A percentile compares a stretch with the other conserved stretches of the same genome.
Conservation (phyloP, 352 stramenopile species). For the Pythium oligandrum region DNA sequence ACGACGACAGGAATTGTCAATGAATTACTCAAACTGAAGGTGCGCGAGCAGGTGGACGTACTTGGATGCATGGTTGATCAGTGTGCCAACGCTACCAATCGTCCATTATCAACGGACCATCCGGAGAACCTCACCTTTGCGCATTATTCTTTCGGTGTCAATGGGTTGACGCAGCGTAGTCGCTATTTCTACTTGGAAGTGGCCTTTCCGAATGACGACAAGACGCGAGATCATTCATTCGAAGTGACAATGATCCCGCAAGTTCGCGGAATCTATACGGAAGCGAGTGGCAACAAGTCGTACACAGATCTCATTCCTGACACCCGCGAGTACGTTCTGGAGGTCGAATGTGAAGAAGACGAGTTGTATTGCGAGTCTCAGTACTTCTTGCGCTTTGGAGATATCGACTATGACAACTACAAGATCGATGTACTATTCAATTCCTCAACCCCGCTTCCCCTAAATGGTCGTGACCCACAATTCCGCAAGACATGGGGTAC, state of each 20-base stretch:
- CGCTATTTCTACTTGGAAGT: constrained; percentile 63
- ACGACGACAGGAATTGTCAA: constrained; percentile 34
- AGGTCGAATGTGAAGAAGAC: constrained; percentile 28
- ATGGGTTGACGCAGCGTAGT: constrained; percentile 42
- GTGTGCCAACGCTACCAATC: constrained; percentile 41
- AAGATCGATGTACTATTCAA: constrained; percentile 60
- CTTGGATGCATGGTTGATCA: constrained; percentile 50
- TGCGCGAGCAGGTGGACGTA: constrained; percentile 24
- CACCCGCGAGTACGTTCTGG: constrained; percentile 28
- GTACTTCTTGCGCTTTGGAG: constrained; percentile 48
- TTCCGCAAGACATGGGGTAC: constrained; percentile 60
- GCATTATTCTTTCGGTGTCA: constrained; percentile 55
- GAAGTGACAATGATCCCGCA: constrained; percentile 48
- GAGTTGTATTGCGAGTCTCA: constrained; percentile 29
- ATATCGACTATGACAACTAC: constrained; percentile 54
- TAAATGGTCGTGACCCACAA: constrained; percentile 34
- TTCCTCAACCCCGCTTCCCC: constrained; percentile 24
- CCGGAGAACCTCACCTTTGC: constrained; percentile 29
- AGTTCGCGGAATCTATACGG: constrained; percentile 42
- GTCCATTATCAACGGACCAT: constrained; percentile 21
- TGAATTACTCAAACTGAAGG: constrained; percentile 27
- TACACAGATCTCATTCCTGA: constrained; percentile 32
- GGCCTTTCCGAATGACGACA: constrained; percentile 38
- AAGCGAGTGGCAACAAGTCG: constrained; percentile 27
- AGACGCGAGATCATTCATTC: constrained; percentile 26